phyloP scores from a whole-genome alignment of 306 rosid genomes.

The Vicia faba region DNA sequence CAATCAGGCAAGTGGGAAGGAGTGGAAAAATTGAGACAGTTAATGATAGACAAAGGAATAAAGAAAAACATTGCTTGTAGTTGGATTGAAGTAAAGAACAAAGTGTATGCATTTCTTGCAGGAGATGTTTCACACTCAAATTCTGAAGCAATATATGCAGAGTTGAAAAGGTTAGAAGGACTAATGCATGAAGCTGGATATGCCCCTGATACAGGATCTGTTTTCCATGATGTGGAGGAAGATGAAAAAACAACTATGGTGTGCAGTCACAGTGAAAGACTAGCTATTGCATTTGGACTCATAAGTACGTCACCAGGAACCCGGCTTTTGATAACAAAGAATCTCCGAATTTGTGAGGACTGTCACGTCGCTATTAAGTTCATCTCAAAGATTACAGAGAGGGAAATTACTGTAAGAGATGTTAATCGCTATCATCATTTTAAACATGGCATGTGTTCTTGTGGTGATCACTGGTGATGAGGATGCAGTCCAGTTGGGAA shows the following conservation, averaged over 20 bases:
- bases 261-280: constrained; percentile 75
- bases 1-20: constrained; percentile 82
- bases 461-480: constrained; percentile 69
- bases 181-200: constrained; percentile 79
- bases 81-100: constrained; percentile 77
- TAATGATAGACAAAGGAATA: constrained; percentile 61
- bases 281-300: constrained; percentile 83
- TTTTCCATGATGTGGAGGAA: constrained; percentile 82
- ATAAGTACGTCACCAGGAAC: constrained; percentile 64
- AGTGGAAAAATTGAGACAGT: constrained; percentile 65
- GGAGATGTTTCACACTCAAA: constrained; percentile 67
- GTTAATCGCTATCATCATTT: constrained; percentile 82
- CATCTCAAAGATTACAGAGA: constrained; percentile 62
- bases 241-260: constrained; percentile 73
- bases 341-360: constrained; percentile 72
- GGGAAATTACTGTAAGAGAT: constrained; percentile 74
- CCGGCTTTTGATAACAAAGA: constrained; percentile 71
- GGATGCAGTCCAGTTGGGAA: background rate
- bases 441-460: constrained; percentile 61
- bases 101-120: constrained; percentile 64
- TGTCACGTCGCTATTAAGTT: constrained; percentile 77
- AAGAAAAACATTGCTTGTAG: constrained; percentile 77
- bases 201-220: constrained; percentile 61
- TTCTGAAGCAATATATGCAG: constrained; percentile 62
- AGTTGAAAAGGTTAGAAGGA: constrained; percentile 61